phyloP scores from a whole-genome alignment of 208 protist species.

The Wallacemonas rigidus region DNA sequence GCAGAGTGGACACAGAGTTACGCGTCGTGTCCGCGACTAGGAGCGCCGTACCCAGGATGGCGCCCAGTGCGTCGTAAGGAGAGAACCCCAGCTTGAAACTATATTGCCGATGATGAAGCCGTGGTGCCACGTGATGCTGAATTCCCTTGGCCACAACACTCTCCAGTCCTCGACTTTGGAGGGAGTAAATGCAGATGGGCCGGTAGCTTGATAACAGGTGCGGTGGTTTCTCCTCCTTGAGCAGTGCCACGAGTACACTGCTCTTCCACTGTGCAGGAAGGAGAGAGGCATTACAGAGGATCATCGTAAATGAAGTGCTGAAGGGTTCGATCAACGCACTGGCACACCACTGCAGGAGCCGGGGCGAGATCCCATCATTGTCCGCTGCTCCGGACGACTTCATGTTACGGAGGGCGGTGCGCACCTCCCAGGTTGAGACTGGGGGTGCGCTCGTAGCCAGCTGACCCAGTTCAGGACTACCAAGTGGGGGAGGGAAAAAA shows the following conservation, averaged over 20 bases:
- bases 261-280: not conserved
- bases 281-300: not conserved
- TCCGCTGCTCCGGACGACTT: not conserved
- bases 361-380: not conserved
- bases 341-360: not conserved
- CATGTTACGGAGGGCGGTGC: not conserved
- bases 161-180: constrained; percentile 87
- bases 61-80: not conserved
- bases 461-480: too few relatives aligned
- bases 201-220: not conserved
- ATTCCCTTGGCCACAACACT: not conserved
- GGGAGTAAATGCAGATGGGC: not conserved
- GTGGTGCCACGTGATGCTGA: not conserved
- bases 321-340: not conserved
- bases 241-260: not conserved
- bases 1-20: too few relatives aligned
- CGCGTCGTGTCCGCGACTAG: not conserved
- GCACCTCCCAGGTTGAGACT: not conserved
- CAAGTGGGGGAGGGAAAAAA: too few relatives aligned
- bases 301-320: not conserved
- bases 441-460: too few relatives aligned
- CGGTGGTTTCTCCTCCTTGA: not conserved
- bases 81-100: not conserved
- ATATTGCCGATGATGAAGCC: too few relatives aligned
- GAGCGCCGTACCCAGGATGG: not conserved